Percentiles rank a stretch among this genome's conserved stretches.
Evolutionary conservation across 2,329 filamentous ascomycete genomes (phyloP).

Genomic region (Calonectria naviculata): DNA sequence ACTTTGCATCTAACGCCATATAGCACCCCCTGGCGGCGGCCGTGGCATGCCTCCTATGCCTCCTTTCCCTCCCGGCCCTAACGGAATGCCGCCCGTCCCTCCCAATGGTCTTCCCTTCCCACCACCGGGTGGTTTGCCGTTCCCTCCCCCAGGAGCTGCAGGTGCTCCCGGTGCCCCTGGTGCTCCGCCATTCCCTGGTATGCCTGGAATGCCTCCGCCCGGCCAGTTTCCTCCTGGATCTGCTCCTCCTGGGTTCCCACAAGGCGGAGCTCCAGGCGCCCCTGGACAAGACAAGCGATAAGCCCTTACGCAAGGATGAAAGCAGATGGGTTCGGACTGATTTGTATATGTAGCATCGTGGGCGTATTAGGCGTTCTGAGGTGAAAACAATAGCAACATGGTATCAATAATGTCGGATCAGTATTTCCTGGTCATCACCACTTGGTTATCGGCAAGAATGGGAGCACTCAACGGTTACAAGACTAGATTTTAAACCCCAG

Average conservation of each 20-base stretch:
- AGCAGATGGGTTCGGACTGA: conserved; percentile 26
- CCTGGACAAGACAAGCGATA: conserved; percentile 55
- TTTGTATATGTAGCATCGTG: conserved; percentile 36
- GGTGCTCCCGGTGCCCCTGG: conserved; percentile 40
- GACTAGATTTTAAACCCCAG: neutral
- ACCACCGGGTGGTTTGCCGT: conserved; percentile 42
- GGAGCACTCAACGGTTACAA: neutral
- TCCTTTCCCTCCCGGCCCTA: conserved; percentile 55
- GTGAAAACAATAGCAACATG: conserved; percentile 22
- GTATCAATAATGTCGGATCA: conserved; percentile 9
- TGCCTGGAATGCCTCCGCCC: conserved; percentile 52
- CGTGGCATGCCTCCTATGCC: conserved; percentile 60
- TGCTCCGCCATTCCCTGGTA: conserved; percentile 45
- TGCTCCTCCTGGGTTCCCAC: conserved; percentile 46
- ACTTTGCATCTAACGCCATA: conserved; percentile 21
- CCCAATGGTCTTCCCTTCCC: conserved; percentile 53
- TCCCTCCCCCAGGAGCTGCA: conserved; percentile 52
- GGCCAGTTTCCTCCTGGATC: conserved; percentile 56
- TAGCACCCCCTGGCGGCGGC: conserved; percentile 62
- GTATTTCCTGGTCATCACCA: neutral
- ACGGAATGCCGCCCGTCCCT: conserved; percentile 57
- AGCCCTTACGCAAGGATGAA: conserved; percentile 14
- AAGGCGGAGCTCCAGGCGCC: conserved; percentile 46
- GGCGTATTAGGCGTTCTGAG: conserved; percentile 48
- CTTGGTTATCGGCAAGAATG: conserved; percentile 12